These are phyloP conservation scores for Colletotrichum sp. DNA, from an alignment of 2,329 filamentous ascomycete species.

Conservation along the genomic window DNA sequence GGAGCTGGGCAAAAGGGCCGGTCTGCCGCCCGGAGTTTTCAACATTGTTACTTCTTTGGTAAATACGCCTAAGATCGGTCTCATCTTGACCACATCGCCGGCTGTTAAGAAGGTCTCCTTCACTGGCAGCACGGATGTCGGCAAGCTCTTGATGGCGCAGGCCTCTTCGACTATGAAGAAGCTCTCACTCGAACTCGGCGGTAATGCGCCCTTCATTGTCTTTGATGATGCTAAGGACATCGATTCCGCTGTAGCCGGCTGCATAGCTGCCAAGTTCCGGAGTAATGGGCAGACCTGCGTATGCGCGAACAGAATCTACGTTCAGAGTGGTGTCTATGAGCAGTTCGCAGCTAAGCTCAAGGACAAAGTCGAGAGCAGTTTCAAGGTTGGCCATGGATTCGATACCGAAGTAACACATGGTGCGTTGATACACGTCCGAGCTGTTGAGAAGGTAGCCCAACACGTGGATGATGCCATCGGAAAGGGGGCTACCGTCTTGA, in stretches of 20 bases:
- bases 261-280: slow-evolving; percentile 88
- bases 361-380: slow-evolving; percentile 70
- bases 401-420: slow-evolving; percentile 76
- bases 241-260: slow-evolving; percentile 81
- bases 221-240: slow-evolving; percentile 89
- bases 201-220: slow-evolving; percentile 95
- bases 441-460: slow-evolving; percentile 76
- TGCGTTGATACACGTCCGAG: slow-evolving; percentile 84
- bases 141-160: slow-evolving; percentile 87
- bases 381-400: slow-evolving; percentile 80
- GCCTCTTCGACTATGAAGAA: slow-evolving; percentile 83
- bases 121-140: slow-evolving; percentile 77
- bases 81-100: slow-evolving; percentile 76
- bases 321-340: slow-evolving; percentile 81
- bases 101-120: slow-evolving; percentile 91
- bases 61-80: slow-evolving; percentile 82
- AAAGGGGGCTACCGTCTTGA: slow-evolving; percentile 77
- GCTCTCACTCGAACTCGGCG: slow-evolving; percentile 86
- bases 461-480: slow-evolving; percentile 81
- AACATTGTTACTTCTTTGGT: slow-evolving; percentile 83
- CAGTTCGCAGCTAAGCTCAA: slow-evolving; percentile 72
- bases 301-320: slow-evolving; percentile 82
- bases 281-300: slow-evolving; percentile 96
- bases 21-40: slow-evolving; percentile 90
- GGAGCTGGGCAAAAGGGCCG: slow-evolving; percentile 84